Conservation (phyloP, 2,329 filamentous ascomycete species). For the Chaetomium sp. region DNA sequence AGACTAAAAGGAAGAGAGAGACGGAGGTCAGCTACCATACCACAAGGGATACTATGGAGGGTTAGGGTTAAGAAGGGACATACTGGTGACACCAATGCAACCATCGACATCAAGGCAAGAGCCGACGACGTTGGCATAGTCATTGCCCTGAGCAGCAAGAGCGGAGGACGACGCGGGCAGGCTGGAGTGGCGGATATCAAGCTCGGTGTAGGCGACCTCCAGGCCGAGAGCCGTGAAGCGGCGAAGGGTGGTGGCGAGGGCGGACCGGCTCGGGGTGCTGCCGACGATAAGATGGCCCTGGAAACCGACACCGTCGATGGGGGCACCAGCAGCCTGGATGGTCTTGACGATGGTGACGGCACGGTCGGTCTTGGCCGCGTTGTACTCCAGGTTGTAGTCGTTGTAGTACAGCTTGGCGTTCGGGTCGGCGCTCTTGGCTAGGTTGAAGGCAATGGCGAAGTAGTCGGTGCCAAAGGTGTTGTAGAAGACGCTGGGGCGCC, state of each 20-base stretch:
- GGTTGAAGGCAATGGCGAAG: conserved; percentile 51
- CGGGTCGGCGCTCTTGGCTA: conserved; percentile 48
- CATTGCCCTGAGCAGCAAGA: conserved; percentile 39
- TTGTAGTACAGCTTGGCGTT: conserved; percentile 50
- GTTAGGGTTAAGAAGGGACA: too few relatives aligned
- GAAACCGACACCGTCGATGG: conserved; percentile 57
- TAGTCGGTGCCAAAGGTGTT: conserved; percentile 49
- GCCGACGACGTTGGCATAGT: conserved; percentile 36
- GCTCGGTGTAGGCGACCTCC: conserved; percentile 56
- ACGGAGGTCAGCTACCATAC: too few relatives aligned
- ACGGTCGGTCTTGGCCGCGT: conserved; percentile 39
- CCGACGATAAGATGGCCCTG: conserved; percentile 56
- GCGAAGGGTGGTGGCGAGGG: conserved; percentile 40
- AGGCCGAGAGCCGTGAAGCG: conserved; percentile 46
- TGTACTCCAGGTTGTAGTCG: conserved; percentile 55
- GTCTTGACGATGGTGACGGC: conserved; percentile 40
- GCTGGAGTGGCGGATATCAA: conserved; percentile 47
- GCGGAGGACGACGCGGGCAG: conserved; percentile 36
- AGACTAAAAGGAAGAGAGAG: conserved; percentile 22
- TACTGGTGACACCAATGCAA: conserved; percentile 36
- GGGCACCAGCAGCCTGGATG: conserved; percentile 42
- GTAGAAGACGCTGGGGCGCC: conserved; percentile 48
- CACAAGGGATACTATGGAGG: too few relatives aligned
- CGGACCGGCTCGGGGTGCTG: conserved; percentile 39
- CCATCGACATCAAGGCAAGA: conserved; percentile 31